Base-by-base conservation (phyloP, 2,329 filamentous ascomycete genomes). In the Byssochlamys sp. region DNA sequence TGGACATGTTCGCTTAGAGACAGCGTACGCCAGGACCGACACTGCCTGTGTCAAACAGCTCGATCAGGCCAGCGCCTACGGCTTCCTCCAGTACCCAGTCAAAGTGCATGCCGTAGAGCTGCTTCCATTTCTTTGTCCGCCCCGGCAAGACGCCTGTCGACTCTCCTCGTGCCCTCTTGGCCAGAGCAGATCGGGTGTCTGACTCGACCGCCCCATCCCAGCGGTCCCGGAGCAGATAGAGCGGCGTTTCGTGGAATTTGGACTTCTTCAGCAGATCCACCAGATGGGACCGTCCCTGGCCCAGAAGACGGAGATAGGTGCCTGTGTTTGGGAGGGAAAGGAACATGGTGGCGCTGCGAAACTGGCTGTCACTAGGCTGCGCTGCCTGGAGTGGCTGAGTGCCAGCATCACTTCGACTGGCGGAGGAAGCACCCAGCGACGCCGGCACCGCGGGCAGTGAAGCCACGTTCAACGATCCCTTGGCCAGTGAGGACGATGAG, bases 1-100 rank as follows among this genome's bases (percentile, higher is more conserved):
- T n/a, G n/a, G 35, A 39, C 3, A 24, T 7, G 39, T 45, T 12
- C 1, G 19, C 5, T 65, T 63, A 75, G 53, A 75, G 55, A 61
- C 65, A 67, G 55, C 77, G 70, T 27, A 84, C 77, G 14, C 78
- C 84, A 51, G 78, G 71, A 3, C 84, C 84, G 28, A 86, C 83
- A 64, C 80, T 84, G 19, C 83, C 80, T 4, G 84, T 87, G 63
- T 85, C 80, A 63, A 87, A 87, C 6, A 83, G 65, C 69, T 87
- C 83, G 10, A 86, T 73, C 27, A 84, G 64, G 2, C 84, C 84
- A 25, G 80, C 79, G 1, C 84, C 84, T 14, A 86, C 66, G 59
- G 81, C 81, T 65, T 86, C 83, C 59, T 82, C 82, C 39, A 86
- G 62, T 7, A 81, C 75, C 82, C 82, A 86, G 29, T 81, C 79